A percentile compares a stretch with the other conserved stretches of the same genome.
These are phyloP conservation scores for Plantago lanceolata DNA, from an alignment of 305 asterid species.

Conservation along the genomic window DNA sequence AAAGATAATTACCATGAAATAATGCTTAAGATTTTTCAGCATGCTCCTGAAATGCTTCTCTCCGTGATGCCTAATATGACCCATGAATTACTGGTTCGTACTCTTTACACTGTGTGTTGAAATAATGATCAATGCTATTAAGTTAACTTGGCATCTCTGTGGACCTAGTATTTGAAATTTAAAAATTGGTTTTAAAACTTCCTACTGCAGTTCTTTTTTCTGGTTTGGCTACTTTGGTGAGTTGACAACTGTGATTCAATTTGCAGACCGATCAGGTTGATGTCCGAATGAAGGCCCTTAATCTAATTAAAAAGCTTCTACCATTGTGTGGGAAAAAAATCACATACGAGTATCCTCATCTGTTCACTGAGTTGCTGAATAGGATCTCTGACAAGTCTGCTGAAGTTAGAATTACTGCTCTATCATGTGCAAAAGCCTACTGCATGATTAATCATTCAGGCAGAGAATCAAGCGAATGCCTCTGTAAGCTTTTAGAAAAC, in stretches of 20 bases:
- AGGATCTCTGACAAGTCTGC: constrained; percentile 79
- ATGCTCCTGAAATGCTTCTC: constrained; percentile 68
- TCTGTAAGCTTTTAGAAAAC: constrained; percentile 51
- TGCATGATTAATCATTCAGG: constrained; percentile 48
- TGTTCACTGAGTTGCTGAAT: constrained; percentile 61
- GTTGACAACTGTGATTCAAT: constrained; percentile 22
- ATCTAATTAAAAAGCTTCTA: constrained; percentile 55
- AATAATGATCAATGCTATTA: too few species aligned
- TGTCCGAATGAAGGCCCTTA: constrained; percentile 83
- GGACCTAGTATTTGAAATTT: too few species aligned
- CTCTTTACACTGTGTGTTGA: constrained; percentile 25
- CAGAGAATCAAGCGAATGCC: constrained; percentile 51
- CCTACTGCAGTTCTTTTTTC: constrained; percentile 9
- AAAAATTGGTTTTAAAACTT: too few species aligned
- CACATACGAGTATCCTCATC: constrained; percentile 51
- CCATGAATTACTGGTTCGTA: constrained; percentile 70
- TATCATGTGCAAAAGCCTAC: constrained; percentile 70
- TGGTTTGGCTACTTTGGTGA: constrained; percentile 2
- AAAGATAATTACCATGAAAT: constrained; percentile 81
- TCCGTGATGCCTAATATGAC: constrained; percentile 69
- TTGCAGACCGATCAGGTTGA: constrained; percentile 96
- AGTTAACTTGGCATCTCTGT: too few species aligned
- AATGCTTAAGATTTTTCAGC: constrained; percentile 56
- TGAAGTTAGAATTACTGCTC: constrained; percentile 76
- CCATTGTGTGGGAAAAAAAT: constrained; percentile 54